These are phyloP conservation scores for Ceratobasidium sp. DNA, from an alignment of 1,284 basidiomycete genomes.

Conservation along the genomic window DNA sequence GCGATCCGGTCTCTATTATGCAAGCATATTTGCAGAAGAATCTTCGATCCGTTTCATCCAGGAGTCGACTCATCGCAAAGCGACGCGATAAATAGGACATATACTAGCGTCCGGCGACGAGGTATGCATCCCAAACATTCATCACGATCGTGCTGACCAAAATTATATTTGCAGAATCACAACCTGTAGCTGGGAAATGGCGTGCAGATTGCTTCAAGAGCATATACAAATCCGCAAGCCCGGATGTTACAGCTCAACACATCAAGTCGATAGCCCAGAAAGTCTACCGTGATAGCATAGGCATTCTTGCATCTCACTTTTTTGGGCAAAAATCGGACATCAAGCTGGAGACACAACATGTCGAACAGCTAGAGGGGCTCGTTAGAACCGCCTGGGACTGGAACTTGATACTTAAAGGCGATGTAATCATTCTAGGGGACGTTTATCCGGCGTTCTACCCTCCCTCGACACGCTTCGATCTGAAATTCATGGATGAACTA, in stretches of 20 bases:
- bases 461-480: slow-evolving; percentile 7
- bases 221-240: slow-evolving; percentile 1
- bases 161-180: background rate
- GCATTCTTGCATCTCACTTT: background rate
- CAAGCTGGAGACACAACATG: background rate
- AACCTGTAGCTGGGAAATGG: slow-evolving; percentile 34
- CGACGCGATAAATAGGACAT: background rate
- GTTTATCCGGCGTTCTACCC: background rate
- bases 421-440: slow-evolving; percentile 31
- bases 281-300: background rate
- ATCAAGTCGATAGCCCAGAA: background rate
- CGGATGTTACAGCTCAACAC: background rate
- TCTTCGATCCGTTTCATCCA: slow-evolving; percentile 40
- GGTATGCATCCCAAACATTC: background rate
- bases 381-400: too few relatives aligned
- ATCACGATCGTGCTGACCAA: background rate
- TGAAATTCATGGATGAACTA: slow-evolving; percentile 10
- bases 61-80: slow-evolving; percentile 4
- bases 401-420: slow-evolving; percentile 19
- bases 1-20: slow-evolving; percentile 27
- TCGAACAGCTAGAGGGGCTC: background rate
- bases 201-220: slow-evolving; percentile 25
- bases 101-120: slow-evolving; percentile 8
- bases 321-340: slow-evolving; percentile 12
- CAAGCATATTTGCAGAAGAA: slow-evolving; percentile 10